Conservation (phyloP, 2,329 filamentous ascomycete genomes). For the Cladophialophora psammophila region DNA sequence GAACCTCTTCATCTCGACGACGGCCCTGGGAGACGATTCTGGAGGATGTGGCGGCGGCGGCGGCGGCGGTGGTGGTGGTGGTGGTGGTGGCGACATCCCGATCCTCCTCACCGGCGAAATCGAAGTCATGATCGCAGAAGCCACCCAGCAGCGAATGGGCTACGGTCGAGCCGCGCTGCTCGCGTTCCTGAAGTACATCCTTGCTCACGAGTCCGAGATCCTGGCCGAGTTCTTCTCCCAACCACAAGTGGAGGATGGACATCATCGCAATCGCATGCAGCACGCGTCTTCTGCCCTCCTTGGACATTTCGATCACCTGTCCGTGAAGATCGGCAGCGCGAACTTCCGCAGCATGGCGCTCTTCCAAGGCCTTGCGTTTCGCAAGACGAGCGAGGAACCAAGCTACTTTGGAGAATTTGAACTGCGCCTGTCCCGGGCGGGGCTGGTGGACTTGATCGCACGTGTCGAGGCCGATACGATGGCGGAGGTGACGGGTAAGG, state of each 20-base stretch:
- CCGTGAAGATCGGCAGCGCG: slow-evolving; percentile 67
- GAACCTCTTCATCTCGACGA: slow-evolving; percentile 75
- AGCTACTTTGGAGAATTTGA: slow-evolving; percentile 76
- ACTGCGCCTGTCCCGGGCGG: slow-evolving; percentile 50
- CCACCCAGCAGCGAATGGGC: slow-evolving; percentile 65
- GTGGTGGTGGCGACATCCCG: slow-evolving; percentile 41
- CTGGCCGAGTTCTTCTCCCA: slow-evolving; percentile 60
- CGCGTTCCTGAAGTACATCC: slow-evolving; percentile 74
- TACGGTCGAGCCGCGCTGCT: slow-evolving; percentile 70
- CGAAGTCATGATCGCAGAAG: slow-evolving; percentile 83
- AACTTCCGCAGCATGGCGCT: slow-evolving; percentile 66
- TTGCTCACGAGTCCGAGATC: slow-evolving; percentile 61
- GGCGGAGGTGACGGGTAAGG: neutral
- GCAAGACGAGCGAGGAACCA: slow-evolving; percentile 55
- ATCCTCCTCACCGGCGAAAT: slow-evolving; percentile 68
- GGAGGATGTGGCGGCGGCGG: slow-evolving; percentile 39
- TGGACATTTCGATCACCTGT: slow-evolving; percentile 54
- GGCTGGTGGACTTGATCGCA: slow-evolving; percentile 32
- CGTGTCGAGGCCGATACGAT: neutral
- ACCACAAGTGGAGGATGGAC: too few relatives aligned
- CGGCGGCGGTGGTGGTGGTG: slow-evolving; percentile 22
- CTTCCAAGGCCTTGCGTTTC: slow-evolving; percentile 68
- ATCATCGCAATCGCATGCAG: too few relatives aligned
- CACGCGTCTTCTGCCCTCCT: too few relatives aligned
- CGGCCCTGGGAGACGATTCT: slow-evolving; percentile 53